Conservation (phyloP, 345 rosid species). For the Hypericum perforatum region DNA sequence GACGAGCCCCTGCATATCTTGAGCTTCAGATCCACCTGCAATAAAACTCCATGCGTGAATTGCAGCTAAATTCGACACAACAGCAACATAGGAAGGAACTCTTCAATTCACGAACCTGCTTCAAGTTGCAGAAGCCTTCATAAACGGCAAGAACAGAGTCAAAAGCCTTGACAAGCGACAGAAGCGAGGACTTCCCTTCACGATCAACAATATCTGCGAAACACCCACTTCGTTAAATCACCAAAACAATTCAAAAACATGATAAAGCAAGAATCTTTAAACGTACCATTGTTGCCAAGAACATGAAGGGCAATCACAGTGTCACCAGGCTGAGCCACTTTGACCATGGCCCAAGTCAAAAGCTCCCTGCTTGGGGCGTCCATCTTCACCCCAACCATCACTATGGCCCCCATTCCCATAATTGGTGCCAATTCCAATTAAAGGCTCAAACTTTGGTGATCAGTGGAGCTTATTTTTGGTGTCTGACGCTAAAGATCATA, state of each 20-base stretch:
- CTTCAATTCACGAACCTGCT: constrained; percentile 18
- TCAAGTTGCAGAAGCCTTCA: constrained; percentile 30
- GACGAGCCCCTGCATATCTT: background rate
- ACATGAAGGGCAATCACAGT: constrained; percentile 27
- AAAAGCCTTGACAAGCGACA: constrained; percentile 26
- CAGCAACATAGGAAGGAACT: background rate
- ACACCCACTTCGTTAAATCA: constrained; percentile 10
- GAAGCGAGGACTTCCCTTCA: constrained; percentile 21
- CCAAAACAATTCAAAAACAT: constrained; percentile 1
- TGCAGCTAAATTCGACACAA: too few relatives aligned
- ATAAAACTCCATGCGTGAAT: background rate
- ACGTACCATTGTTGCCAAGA: constrained; percentile 16
- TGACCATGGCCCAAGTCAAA: constrained; percentile 28
- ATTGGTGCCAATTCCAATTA: too few relatives aligned
- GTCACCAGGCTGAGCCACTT: constrained; percentile 22
- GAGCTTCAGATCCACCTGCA: constrained; percentile 5
- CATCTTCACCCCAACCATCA: constrained; percentile 23
- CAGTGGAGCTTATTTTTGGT: too few relatives aligned
- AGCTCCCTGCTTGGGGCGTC: constrained; percentile 21
- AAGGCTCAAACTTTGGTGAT: too few relatives aligned
- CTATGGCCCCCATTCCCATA: constrained; percentile 5
- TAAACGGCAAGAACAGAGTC: constrained; percentile 27
- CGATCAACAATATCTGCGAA: constrained; percentile 20
- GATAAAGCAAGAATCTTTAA: background rate
- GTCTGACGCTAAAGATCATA: too few relatives aligned